Evolutionary conservation across 1,284 basidiomycete species (phyloP).

Genomic region (Agroathelia rolfsii): DNA sequence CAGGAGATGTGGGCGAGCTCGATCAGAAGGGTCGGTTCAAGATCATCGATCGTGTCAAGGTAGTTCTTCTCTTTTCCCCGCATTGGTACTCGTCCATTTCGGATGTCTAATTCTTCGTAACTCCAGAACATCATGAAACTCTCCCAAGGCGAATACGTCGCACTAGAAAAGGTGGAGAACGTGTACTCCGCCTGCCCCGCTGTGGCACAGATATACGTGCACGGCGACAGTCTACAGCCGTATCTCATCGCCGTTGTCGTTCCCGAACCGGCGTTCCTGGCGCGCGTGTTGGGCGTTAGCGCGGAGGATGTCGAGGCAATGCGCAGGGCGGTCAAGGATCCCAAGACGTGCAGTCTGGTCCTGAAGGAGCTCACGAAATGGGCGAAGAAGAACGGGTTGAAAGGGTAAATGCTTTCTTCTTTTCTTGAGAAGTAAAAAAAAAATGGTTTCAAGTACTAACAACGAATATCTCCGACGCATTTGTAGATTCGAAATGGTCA

Average conservation of each 20-base stretch:
- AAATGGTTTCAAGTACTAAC: conserved; percentile 1
- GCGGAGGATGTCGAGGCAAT: conserved; percentile 46
- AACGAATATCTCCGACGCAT: background rate
- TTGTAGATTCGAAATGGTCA: conserved; percentile 72
- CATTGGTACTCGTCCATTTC: conserved; percentile 1
- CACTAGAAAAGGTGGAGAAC: conserved; percentile 94
- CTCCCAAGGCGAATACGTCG: conserved; percentile 94
- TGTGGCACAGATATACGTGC: conserved; percentile 70
- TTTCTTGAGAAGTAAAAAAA: too few relatives aligned
- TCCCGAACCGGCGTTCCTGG: conserved; percentile 65
- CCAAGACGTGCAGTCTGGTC: conserved; percentile 55
- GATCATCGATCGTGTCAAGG: conserved; percentile 94
- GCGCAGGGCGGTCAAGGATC: conserved; percentile 50
- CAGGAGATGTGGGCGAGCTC: conserved; percentile 83
- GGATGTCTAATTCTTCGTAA: conserved; percentile 12
- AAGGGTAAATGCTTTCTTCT: conserved; percentile 48
- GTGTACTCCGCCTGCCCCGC: conserved; percentile 65
- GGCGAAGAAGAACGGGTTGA: conserved; percentile 56
- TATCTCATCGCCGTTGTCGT: conserved; percentile 80
- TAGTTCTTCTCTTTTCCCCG: conserved; percentile 21
- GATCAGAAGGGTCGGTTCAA: conserved; percentile 75
- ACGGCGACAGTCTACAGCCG: conserved; percentile 80
- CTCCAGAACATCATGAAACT: conserved; percentile 93
- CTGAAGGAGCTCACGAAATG: conserved; percentile 46
- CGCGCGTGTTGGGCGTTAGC: conserved; percentile 43